Evolutionary conservation across 306 rosid species (phyloP).

Genomic region (Dryas alaskensis): DNA sequence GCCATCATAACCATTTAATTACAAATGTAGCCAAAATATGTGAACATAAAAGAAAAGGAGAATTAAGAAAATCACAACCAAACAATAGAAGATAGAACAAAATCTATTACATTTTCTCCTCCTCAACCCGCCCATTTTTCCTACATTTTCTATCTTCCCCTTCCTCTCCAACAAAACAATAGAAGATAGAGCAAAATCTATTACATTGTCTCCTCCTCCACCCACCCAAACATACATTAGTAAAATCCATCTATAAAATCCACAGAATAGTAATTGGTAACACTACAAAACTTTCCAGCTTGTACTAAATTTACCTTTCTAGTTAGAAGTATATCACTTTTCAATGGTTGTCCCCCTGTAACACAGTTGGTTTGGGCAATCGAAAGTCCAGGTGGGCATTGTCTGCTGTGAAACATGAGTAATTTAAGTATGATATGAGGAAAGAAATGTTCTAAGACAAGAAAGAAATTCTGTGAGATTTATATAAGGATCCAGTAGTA

Average conservation of each 20-base stretch:
- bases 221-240: not conserved
- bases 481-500: conserved; percentile 23
- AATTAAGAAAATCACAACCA: not conserved
- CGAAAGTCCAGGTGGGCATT: conserved; percentile 79
- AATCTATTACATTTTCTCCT: not conserved
- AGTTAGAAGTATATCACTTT: conserved; percentile 46
- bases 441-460: conserved; percentile 23
- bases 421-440: conserved; percentile 10
- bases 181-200: too few species aligned
- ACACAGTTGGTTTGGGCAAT: conserved; percentile 70
- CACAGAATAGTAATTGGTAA: conserved; percentile 1
- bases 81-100: not conserved
- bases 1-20: not conserved
- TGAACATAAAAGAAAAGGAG: not conserved
- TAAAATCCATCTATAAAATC: not conserved
- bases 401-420: conserved; percentile 50
- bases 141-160: too few species aligned
- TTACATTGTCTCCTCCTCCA: too few species aligned
- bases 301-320: conserved; percentile 57
- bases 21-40: not conserved
- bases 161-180: too few species aligned
- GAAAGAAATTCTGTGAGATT: not conserved
- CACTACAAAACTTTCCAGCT: conserved; percentile 15
- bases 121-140: not conserved
- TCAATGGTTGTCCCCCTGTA: conserved; percentile 66